Conservation (phyloP, 345 rosid genomes). For the Carallia brachiata region DNA sequence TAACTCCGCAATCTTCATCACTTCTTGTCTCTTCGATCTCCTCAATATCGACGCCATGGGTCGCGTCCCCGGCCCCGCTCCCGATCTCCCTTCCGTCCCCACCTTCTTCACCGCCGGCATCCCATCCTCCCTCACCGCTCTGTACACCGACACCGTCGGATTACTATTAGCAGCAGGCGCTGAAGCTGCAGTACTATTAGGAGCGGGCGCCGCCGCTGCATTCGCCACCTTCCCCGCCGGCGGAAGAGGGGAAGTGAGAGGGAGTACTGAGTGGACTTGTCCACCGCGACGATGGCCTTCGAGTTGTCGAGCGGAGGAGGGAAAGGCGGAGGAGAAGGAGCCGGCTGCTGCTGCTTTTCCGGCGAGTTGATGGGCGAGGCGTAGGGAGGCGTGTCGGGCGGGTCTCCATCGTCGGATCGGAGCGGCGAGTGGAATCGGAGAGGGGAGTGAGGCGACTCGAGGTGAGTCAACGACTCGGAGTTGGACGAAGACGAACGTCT, state of each 20-base stretch:
- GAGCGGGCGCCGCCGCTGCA: constrained; percentile 24
- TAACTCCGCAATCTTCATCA: constrained; percentile 42
- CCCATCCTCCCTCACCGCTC: constrained; percentile 41
- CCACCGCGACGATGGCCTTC: constrained; percentile 49
- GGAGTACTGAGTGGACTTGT: constrained; percentile 50
- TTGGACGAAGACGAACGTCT: constrained; percentile 64
- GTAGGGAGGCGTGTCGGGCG: constrained; percentile 44
- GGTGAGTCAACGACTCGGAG: constrained; percentile 42
- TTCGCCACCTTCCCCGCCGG: constrained; percentile 23
- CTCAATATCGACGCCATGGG: constrained; percentile 25
- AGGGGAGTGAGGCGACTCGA: constrained; percentile 68
- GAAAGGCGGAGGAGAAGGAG: neutral
- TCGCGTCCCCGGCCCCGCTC: constrained; percentile 19
- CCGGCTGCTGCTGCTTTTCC: constrained; percentile 27
- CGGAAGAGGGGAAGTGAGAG: constrained; percentile 36
- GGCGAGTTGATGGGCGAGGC: constrained; percentile 64
- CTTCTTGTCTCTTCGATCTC: constrained; percentile 40
- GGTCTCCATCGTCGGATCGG: constrained; percentile 60
- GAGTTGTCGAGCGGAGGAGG: constrained; percentile 33
- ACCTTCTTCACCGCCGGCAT: constrained; percentile 30
- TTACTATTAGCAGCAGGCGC: too few species aligned
- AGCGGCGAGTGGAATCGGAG: constrained; percentile 65
- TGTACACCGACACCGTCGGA: constrained; percentile 35
- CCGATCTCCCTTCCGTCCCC: constrained; percentile 24
- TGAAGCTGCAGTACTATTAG: too few species aligned